Base-by-base conservation (phyloP, 805 yeast genomes). In the Teunomyces pallodes region DNA sequence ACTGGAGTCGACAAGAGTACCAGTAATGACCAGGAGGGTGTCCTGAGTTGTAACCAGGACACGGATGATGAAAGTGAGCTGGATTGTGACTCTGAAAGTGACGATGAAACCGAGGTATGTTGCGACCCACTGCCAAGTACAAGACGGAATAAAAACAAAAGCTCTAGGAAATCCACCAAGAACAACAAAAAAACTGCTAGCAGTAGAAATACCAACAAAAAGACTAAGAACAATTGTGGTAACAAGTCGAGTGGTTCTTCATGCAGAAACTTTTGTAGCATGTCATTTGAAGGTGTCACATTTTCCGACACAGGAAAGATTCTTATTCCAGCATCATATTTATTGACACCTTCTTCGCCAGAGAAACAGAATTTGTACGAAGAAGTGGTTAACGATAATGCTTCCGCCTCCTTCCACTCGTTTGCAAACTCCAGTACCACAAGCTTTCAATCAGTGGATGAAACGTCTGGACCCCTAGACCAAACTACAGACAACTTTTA, bases 1-100 rank as follows among this genome's bases (percentile, higher is more conserved):
- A 44, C 45, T 28, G 50, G 50, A 3, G 30, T 38, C 39, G 36
- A 36, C 26, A 32, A 35, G 17, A 38, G 24, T n/a, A 30, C 16
- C 31, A 42, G 32, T 17, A 33, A 38, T 17, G 36, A 26, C 12
- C 27, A 35, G 10, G 31, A 35, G 9, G 35, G 13, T 7, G 13
- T 9, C 14, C 35, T 13, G 14, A n/a, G 17, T 5, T 32, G 35
- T n/a, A 16, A 32, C n/a, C 35, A 32, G 35, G 4, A 32, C 4
- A n/a, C 35, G 7, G 35, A 32, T 3, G 10, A 32, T 7, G 35
- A 32, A 32, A 16, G 14, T 7, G 35, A 32, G 14, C 35, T 32
- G 35, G 35, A 32, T 7, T 32, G 35, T 5, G 35, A 32, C 9
- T 5, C 3, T 8, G 35, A 32, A n/a, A 32, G 17, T 32, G 35